Percentiles rank a stretch among this genome's conserved stretches.
phyloP scores from a whole-genome alignment of 2,329 filamentous ascomycete species.

The Byssochlamys sp. region DNA sequence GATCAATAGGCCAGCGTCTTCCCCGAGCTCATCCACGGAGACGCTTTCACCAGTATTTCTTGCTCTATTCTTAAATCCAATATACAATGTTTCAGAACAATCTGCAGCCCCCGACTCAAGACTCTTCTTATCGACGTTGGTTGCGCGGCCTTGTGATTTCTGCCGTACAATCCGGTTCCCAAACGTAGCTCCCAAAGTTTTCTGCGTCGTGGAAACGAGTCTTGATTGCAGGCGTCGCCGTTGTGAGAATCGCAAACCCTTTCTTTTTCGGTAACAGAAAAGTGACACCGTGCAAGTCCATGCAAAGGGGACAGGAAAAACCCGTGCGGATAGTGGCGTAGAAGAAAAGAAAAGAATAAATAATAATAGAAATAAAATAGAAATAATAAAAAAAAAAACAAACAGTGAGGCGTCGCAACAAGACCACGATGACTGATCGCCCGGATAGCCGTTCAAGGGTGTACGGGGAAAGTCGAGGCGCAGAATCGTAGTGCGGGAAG shows the following conservation, averaged over 20 bases:
- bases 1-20: neutral
- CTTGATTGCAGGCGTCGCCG: neutral
- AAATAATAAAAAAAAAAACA: too few species aligned
- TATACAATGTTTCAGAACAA: neutral
- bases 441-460: neutral
- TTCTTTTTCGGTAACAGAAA: neutral
- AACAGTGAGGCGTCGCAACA: neutral
- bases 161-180: neutral
- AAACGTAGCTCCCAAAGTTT: neutral
- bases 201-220: neutral
- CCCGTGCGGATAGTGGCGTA: neutral
- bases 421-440: conserved; percentile 5
- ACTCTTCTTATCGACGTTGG: neutral
- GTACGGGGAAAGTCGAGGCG: conserved; percentile 7
- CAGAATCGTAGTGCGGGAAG: conserved; percentile 15
- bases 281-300: neutral
- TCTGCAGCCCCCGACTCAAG: neutral
- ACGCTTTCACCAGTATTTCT: neutral
- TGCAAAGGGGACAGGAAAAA: neutral
- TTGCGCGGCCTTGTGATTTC: neutral
- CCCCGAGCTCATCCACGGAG: conserved; percentile 10
- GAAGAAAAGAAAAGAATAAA: too few species aligned
- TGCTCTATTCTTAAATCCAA: neutral
- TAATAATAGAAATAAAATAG: too few species aligned
- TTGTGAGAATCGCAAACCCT: neutral